phyloP scores from a whole-genome alignment of 2,329 filamentous ascomycete genomes.

The Claviceps fusiformis region DNA sequence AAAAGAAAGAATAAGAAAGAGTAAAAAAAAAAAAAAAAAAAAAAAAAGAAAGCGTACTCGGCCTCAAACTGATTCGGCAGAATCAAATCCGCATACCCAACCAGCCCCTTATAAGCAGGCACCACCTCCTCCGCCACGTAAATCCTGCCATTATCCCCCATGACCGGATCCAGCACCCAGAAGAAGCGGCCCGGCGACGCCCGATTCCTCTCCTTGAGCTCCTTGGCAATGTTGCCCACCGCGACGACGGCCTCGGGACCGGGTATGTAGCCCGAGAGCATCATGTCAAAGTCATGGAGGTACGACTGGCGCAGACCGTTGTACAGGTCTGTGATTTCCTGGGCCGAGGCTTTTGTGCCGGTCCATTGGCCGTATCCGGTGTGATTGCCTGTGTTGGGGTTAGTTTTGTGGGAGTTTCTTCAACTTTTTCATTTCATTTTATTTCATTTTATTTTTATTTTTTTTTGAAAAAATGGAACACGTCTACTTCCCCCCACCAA shows the following conservation, averaged over 20 bases:
- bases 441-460: too few relatives aligned
- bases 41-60: constrained; percentile 42
- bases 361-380: constrained; percentile 83
- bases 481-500: too few relatives aligned
- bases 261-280: constrained; percentile 90
- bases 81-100: constrained; percentile 77
- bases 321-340: constrained; percentile 76
- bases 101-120: constrained; percentile 70
- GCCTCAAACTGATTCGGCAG: constrained; percentile 96
- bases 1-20: too few relatives aligned
- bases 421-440: too few relatives aligned
- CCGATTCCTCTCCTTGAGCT: constrained; percentile 55
- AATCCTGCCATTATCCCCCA: constrained; percentile 87
- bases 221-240: constrained; percentile 70
- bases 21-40: not conserved
- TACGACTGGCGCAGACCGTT: constrained; percentile 70
- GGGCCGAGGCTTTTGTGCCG: constrained; percentile 66
- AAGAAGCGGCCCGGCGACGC: constrained; percentile 67
- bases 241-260: constrained; percentile 72
- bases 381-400: constrained; percentile 90
- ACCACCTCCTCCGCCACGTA: constrained; percentile 90
- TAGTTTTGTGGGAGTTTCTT: too few relatives aligned
- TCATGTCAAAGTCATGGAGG: constrained; percentile 81
- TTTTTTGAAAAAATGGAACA: too few relatives aligned
- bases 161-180: constrained; percentile 95